Evolutionary conservation across 208 protist species (phyloP), one percentile per base, ranked within the genome.

Genomic region (Porcisia hertigi): DNA sequence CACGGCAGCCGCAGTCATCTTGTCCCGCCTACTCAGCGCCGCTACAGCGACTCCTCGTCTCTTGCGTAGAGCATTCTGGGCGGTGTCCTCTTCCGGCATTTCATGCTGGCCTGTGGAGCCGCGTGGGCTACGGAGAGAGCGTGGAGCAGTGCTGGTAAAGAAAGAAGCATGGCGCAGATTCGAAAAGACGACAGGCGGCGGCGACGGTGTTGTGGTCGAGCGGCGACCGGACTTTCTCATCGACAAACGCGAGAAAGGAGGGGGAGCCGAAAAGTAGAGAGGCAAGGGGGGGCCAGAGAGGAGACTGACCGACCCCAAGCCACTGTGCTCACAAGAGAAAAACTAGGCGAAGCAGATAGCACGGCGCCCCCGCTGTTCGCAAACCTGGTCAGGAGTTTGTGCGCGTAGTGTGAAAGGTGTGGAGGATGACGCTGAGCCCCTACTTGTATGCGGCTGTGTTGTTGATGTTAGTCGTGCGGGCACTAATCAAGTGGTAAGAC

Each of bases 201-300:
- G 75, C 14, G 34, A n/a, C 11, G 54, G 53, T 53, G 41, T 20
- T 64, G 34, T 9, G 36, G 34, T 8, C 39, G 34, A 18, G 30
- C 74, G 64, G 65, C 54, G 66, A 72, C 64, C 52, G 45, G 65
- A 57, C 65, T 71, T 78, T 53, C 69, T 25, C 57, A 79, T 79
- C 49, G 54, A 65, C 62, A 39, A 47, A 25, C 39, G 39, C 4
- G 12, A 47, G 47, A 39, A 11, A 23, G 39, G 18, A 6, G 34
- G 20, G 36, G 62, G 9, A 18, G 12, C 30, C 11, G 16, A 3
- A 41, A 39, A 9, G 6, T 25, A 66, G 36, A 23, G 20, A 12
- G 20, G 47, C 30, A 8, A 64, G n/a, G 59, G 34, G 34, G 20
- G 47, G 14, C 30, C 18, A 67, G 34, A 43, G 47, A 39, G 16